A percentile compares a stretch with the other conserved stretches of the same genome.
Evolutionary conservation across 257 asterid genomes (phyloP).

Genomic region (Sherardia arvensis): DNA sequence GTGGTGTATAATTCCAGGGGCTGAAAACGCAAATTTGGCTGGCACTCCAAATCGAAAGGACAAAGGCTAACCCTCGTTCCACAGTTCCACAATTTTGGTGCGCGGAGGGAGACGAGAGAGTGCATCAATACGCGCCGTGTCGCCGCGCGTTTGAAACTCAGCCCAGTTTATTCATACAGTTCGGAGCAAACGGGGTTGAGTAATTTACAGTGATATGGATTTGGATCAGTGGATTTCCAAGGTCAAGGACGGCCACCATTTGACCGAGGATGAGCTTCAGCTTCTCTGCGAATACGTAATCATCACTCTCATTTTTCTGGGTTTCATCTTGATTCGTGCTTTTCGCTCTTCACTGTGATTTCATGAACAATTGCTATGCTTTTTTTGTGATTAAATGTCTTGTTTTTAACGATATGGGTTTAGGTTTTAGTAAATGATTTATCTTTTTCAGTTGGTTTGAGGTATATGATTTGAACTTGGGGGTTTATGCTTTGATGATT

Average conservation of each 20-base stretch:
- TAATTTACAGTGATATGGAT: slow-evolving; percentile 42
- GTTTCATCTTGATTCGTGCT: neutral
- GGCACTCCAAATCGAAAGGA: neutral
- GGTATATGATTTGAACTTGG: neutral
- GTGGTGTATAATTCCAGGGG: neutral
- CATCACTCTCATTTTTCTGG: neutral
- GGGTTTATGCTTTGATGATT: neutral
- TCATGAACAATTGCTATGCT: neutral
- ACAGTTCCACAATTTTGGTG: neutral
- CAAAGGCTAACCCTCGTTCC: slow-evolving; percentile 1
- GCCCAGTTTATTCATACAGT: neutral
- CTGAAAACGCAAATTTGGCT: neutral
- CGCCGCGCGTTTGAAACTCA: neutral
- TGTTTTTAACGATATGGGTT: neutral
- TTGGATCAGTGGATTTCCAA: slow-evolving; percentile 93
- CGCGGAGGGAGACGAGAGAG: neutral
- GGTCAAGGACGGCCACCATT: slow-evolving; percentile 97
- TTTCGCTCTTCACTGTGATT: neutral
- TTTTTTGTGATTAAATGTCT: neutral
- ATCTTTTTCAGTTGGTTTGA: neutral
- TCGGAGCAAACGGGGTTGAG: neutral
- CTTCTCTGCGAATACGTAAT: slow-evolving; percentile 97
- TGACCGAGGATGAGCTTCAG: slow-evolving; percentile 98
- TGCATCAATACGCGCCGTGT: neutral
- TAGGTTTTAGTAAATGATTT: neutral